A percentile compares a stretch with the other conserved stretches of the same genome.
Conservation (phyloP, 2,329 filamentous ascomycete species). For the Blumeria graminis region DNA sequence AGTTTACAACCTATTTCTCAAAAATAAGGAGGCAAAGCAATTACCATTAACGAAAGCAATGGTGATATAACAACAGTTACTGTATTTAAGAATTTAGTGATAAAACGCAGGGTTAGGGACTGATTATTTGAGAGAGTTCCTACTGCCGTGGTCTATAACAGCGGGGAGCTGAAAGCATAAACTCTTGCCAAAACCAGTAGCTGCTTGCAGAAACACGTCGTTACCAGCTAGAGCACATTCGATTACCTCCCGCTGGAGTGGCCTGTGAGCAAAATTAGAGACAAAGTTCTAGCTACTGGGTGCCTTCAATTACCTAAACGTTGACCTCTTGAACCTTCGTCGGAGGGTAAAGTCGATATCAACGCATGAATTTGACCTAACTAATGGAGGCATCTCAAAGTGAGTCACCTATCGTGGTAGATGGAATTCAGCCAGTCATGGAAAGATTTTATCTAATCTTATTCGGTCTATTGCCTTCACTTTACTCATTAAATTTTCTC, state of each 20-base stretch:
- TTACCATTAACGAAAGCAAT: constrained; percentile 67
- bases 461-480: too few relatives aligned
- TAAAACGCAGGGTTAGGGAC: not conserved
- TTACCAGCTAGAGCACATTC: constrained; percentile 53
- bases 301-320: constrained; percentile 35
- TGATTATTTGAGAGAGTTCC: constrained; percentile 1
- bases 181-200: constrained; percentile 78
- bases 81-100: constrained; percentile 16
- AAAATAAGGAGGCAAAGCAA: constrained; percentile 3
- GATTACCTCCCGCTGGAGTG: constrained; percentile 72
- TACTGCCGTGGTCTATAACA: constrained; percentile 64
- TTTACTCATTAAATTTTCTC: too few relatives aligned
- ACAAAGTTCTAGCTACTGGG: not conserved
- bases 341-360: constrained; percentile 55
- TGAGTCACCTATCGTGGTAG: not conserved
- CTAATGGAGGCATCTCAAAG: constrained; percentile 9
- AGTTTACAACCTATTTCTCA: constrained; percentile 1
- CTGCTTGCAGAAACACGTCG: constrained; percentile 85
- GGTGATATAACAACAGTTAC: constrained; percentile 83
- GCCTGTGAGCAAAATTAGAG: constrained; percentile 22
- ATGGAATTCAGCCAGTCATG: too few relatives aligned
- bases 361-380: constrained; percentile 24
- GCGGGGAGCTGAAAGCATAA: constrained; percentile 83
- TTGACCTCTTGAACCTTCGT: constrained; percentile 45
- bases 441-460: too few relatives aligned